phyloP scores from a whole-genome alignment of 2,329 filamentous ascomycete genomes.

The Trichoderma sp. region DNA sequence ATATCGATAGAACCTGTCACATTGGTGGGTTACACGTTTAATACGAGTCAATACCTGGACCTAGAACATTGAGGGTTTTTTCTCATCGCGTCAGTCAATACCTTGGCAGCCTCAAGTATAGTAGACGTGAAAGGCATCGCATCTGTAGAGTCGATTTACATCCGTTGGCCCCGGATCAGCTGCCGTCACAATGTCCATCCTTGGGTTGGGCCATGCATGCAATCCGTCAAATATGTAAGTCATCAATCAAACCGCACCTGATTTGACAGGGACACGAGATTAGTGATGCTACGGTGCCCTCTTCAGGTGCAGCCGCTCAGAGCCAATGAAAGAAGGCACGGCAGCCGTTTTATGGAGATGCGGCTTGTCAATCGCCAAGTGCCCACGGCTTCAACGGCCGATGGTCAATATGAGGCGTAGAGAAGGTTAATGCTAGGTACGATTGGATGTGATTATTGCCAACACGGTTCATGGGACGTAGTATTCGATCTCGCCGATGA shows the following conservation, averaged over 20 bases:
- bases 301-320: not conserved
- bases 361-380: not conserved
- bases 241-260: not conserved
- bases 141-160: not conserved
- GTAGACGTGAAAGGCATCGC: not conserved
- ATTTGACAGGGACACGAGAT: constrained; percentile 9
- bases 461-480: not conserved
- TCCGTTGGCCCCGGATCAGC: not conserved
- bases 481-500: not conserved
- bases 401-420: not conserved
- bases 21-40: not conserved
- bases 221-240: not conserved
- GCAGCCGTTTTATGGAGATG: not conserved
- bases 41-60: not conserved
- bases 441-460: not conserved
- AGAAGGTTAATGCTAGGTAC: not conserved
- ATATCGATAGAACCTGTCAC: not conserved
- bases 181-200: not conserved
- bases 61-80: not conserved
- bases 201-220: not conserved
- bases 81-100: not conserved
- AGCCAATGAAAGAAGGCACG: not conserved
- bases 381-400: not conserved
- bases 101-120: not conserved
- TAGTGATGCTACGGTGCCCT: not conserved